phyloP scores from a whole-genome alignment of 2,329 filamentous ascomycete species.

The Aspergillus oerlinghausenensis region DNA sequence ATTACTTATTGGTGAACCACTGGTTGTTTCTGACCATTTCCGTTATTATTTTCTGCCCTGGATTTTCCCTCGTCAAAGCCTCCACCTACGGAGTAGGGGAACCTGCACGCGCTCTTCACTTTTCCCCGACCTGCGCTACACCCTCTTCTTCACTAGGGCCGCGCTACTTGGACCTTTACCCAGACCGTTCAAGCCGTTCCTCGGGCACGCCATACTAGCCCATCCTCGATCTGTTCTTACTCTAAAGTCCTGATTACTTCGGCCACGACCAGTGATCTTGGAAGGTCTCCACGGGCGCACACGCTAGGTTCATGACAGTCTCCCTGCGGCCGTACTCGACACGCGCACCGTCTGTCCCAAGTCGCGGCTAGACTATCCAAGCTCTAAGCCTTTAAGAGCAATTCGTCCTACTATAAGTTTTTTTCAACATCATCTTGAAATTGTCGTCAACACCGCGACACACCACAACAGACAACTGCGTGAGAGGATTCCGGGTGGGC shows the following conservation, averaged over 20 bases:
- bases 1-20: not conserved
- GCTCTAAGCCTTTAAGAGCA: conserved; percentile 18
- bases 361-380: conserved; percentile 34
- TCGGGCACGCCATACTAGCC: conserved; percentile 30
- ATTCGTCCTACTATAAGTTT: conserved; percentile 13
- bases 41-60: not conserved
- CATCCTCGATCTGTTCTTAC: conserved; percentile 12
- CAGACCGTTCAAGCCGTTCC: conserved; percentile 27
- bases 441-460: conserved; percentile 4
- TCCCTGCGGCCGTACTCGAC: conserved; percentile 17
- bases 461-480: conserved; percentile 12
- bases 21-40: not conserved
- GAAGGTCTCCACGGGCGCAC: conserved; percentile 26
- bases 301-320: conserved; percentile 32
- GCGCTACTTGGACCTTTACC: conserved; percentile 20
- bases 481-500: conserved; percentile 3
- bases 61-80: not conserved
- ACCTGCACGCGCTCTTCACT: conserved; percentile 26
- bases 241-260: conserved; percentile 10
- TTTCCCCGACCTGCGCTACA: conserved; percentile 35
- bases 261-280: conserved; percentile 25
- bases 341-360: conserved; percentile 25
- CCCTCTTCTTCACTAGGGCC: conserved; percentile 28
- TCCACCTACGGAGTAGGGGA: conserved; percentile 8
- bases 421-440: conserved; percentile 15